phyloP scores from a whole-genome alignment of 2,329 filamentous ascomycete genomes.

The Dactylellina haptotyla region DNA sequence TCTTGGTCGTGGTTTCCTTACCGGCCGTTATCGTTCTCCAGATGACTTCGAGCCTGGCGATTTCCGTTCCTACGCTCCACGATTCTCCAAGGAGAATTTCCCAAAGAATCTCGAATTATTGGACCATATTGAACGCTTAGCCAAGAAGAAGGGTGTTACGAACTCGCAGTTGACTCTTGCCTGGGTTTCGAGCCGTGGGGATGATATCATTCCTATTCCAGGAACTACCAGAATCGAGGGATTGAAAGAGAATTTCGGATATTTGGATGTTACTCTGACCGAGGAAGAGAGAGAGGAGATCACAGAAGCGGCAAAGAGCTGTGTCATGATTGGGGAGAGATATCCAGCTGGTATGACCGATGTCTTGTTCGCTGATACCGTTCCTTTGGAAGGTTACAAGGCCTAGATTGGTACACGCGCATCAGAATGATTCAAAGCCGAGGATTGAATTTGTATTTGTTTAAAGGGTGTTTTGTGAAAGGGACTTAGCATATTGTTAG shows the following conservation, averaged over 20 bases:
- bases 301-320: slow-evolving; percentile 33
- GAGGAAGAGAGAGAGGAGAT: slow-evolving; percentile 54
- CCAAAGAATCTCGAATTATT: slow-evolving; percentile 69
- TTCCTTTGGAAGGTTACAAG: slow-evolving; percentile 42
- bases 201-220: slow-evolving; percentile 71
- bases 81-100: slow-evolving; percentile 68
- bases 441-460: too few relatives aligned
- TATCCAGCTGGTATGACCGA: slow-evolving; percentile 35
- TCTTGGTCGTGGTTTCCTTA: slow-evolving; percentile 43
- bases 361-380: slow-evolving; percentile 42
- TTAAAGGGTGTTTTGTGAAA: too few relatives aligned
- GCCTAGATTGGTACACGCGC: neutral
- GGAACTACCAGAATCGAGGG: slow-evolving; percentile 65
- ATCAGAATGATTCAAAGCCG: neutral
- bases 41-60: slow-evolving; percentile 61
- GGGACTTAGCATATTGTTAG: too few relatives aligned
- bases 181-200: slow-evolving; percentile 71
- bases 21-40: slow-evolving; percentile 54
- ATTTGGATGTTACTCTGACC: slow-evolving; percentile 26
- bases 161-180: slow-evolving; percentile 70
- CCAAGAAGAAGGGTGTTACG: slow-evolving; percentile 68
- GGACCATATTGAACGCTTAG: slow-evolving; percentile 65
- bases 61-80: slow-evolving; percentile 64
- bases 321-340: slow-evolving; percentile 41
- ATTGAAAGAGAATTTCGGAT: slow-evolving; percentile 60